Base-by-base conservation (phyloP, 495 filamentous ascomycete genomes). In the Sporormia fimetaria region DNA sequence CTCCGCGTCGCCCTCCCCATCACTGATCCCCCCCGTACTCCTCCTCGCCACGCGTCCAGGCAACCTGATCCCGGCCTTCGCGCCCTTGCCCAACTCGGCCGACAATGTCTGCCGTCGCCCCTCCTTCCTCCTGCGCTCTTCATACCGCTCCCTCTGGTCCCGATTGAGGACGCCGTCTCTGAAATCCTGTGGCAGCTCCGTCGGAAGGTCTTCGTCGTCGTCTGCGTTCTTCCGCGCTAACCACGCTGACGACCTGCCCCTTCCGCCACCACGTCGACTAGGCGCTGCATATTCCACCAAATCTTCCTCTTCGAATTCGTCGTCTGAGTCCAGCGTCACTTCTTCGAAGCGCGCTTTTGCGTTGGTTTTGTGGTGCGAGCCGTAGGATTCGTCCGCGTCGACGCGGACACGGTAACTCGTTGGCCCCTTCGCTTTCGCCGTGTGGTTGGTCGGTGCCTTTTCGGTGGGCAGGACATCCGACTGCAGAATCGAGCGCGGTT, bases 101-200 rank as follows among this genome's bases (percentile, higher is more conserved):
- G 50, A 39, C 45, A 53, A 46, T 1, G 41, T 54, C 29, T 49
- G 44, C 30, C 37, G 37, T 18, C 48, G 31, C 22, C 38, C 44
- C 6, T 21, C 16, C 21, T 26, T 18, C 23, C 41, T 51, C 21
- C 18, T 18, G 12, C 37, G 11, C 2, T 40, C 28, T 11, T 14
- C 33, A 6, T 21, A 34, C 18, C 44, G 30, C 20, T 33, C 39
- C 30, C 40, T 35, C 17, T 45, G 55, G 9, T 51, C 31, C 3
- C 46, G 42, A 27, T 47, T 47, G n/a, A 51, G 32, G 10, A 44
- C 15, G 20, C 52, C 46, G 12, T 55, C 52, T 32, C 36, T 44
- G 35, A 55, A 58, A 33, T 57, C 29, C 7, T 29, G 6, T 6
- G 58, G 57, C 2, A 61, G 47, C 36, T 60, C 52, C 17, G 33